Base-by-base conservation (phyloP, 495 filamentous ascomycete genomes). In the Podospora appendiculata region DNA sequence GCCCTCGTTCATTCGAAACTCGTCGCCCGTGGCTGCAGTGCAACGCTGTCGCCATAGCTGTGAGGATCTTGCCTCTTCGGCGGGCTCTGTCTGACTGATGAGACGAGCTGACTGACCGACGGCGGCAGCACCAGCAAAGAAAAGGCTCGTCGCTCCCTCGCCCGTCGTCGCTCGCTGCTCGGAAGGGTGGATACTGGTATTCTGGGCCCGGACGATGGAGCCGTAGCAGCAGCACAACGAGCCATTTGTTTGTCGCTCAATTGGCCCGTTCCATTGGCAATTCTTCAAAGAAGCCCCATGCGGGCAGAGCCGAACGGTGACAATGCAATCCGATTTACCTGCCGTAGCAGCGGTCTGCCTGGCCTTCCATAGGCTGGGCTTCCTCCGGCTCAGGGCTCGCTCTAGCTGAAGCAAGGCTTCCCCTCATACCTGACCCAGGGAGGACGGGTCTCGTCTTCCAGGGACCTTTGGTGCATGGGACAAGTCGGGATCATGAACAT, bases 211-310 rank as follows among this genome's bases (percentile, higher is more conserved):
- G 54, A 52, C 16, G 45, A 47, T 51, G 54, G 50, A 56, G 16
- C 44, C 47, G 25, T 25, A 25, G 25, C 25, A 25, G 25, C 25
- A 25, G 2, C 25, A 19, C 36, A 38, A 58, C 56, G 51, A 58
- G 56, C 51, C 51, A 58, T 58, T 53, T 54, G 56, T 53, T 57
- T 44, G 39, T 35, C 10, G 54, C 54, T 40, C 46, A 45, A 47
- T 47, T 50, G 38, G 17, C 17, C 38, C 41, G 41, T 17, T 41
- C 38, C 32, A 25, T 47, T 47, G 40, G 32, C 18, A 46, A 46
- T 46, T 46, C 44, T 25, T 25, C 25, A 25, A 25, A 25, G 36
- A 13, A 38, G 9, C 13, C 10, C 36, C 9, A 16, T 17, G 41
- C 50, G 42, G 50, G 17, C 50, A 53, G 50, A 53, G 33, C 50